Evolutionary conservation across 208 protist species (phyloP).

Genomic region (Trichomonas vaginalis): DNA sequence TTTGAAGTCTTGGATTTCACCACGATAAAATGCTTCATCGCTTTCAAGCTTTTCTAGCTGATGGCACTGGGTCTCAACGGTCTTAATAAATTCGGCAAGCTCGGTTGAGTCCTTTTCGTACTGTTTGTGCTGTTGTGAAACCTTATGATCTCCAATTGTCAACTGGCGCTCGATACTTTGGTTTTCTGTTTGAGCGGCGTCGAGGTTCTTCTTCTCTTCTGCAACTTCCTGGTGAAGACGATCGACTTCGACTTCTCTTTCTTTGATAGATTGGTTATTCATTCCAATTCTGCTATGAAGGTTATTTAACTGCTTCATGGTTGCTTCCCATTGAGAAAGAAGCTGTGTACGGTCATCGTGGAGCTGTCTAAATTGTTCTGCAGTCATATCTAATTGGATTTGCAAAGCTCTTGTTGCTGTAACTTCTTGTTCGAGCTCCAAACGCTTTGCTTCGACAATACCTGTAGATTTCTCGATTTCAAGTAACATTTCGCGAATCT

Average conservation of each 20-base stretch:
- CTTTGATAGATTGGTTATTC: not conserved
- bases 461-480: constrained; percentile 5
- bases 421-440: not conserved
- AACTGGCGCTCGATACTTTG: not conserved
- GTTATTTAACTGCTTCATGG: not conserved
- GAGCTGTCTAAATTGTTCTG: constrained; percentile 5
- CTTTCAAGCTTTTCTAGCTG: not conserved
- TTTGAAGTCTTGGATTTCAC: not conserved
- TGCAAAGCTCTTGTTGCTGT: not conserved
- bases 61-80: not conserved
- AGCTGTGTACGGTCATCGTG: not conserved
- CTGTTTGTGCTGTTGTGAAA: not conserved
- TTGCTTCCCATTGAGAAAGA: not conserved
- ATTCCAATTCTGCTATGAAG: not conserved
- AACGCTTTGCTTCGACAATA: not conserved
- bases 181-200: not conserved
- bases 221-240: not conserved
- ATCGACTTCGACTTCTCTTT: not conserved
- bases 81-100: not conserved
- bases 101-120: not conserved
- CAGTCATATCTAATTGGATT: constrained; percentile 17
- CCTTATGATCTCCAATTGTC: not conserved
- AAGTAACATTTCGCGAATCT: not conserved
- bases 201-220: not conserved
- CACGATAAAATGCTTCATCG: not conserved